Evolutionary conservation across 139 green algal species (phyloP), one percentile per base, ranked within the genome.

Genomic region (Chlamydomonas schloesseri): DNA sequence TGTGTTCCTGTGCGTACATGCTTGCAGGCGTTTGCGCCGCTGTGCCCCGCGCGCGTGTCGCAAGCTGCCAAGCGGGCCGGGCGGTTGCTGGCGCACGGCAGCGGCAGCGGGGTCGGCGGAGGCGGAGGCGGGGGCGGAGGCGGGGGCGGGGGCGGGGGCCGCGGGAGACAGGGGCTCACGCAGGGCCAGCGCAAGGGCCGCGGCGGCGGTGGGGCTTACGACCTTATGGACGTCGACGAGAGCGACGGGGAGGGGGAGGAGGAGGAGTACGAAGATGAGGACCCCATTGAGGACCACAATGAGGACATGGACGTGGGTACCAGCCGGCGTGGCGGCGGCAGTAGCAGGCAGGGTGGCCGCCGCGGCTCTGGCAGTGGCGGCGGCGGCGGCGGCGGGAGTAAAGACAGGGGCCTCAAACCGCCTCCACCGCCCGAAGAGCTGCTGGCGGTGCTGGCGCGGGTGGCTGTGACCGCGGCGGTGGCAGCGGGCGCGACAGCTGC

Each of bases 351-450:
- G 6, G 42, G 42, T 8, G 42, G 75, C 29, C 9, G 14, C 2
- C 21, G 26, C 36, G 58, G 76, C 60, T 23, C n/a, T 28, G 67
- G 50, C 75, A 53, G 29, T 14, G 1, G n/a, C 29, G 18, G 55
- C 23, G 42, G 23, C 31, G 23, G 58, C 2, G 33, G 23, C 36
- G 28, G 70, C 21, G 13, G 67, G 5, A 50, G 42, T 8, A 50
- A 50, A 8, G 42, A 8, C 42, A 50, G 8, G 42, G 42, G 42
- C 42, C 42, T 8, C 6, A 8, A 5, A 50, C 42, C 29, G 47
- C n/a, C 78, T 18, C 78, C 78, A 21, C 78, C 78, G 78, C 78
- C 78, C 15, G 78, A 84, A 65, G 64, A 72, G 28, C 64, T 84
- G 8, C 20, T 84, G 11, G 46, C 64, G 29, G 78, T 42, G 37